Conservation (phyloP, 208 protist genomes). For the Acanthamoeba triangularis region DNA sequence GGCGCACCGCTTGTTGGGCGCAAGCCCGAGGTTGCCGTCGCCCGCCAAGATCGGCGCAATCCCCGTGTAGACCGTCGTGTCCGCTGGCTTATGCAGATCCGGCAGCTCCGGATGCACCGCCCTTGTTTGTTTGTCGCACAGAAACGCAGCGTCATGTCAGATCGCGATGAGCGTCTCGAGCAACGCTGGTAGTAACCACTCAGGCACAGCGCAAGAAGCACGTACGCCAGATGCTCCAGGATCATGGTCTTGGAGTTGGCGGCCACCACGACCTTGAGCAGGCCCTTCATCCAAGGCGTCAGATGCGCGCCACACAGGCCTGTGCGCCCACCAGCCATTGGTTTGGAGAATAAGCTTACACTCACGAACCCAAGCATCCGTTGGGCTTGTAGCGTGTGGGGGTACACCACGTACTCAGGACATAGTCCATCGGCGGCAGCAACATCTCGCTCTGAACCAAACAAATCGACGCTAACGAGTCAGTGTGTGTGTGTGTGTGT, state of each 20-base stretch:
- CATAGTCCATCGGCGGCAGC: background rate
- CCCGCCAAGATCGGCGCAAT: background rate
- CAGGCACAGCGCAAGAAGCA: background rate
- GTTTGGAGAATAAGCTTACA: too few species aligned
- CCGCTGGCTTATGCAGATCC: background rate
- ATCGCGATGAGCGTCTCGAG: background rate
- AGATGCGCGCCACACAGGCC: background rate
- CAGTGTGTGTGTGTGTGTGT: too few species aligned
- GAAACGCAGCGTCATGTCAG: background rate
- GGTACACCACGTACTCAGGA: constrained; percentile 24
- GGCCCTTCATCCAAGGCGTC: background rate
- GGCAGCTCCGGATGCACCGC: background rate
- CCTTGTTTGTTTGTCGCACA: background rate
- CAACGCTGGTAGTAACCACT: too few species aligned
- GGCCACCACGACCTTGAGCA: background rate
- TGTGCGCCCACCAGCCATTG: too few species aligned
- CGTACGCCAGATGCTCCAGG: background rate
- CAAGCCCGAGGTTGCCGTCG: background rate
- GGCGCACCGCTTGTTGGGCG: background rate
- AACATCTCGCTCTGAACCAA: background rate
- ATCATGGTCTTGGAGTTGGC: background rate
- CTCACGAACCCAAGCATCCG: background rate
- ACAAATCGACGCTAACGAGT: too few species aligned
- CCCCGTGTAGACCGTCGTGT: background rate
- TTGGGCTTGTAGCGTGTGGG: background rate